Base-by-base conservation (phyloP, 305 asterid genomes). In the Andrographis paniculata region DNA sequence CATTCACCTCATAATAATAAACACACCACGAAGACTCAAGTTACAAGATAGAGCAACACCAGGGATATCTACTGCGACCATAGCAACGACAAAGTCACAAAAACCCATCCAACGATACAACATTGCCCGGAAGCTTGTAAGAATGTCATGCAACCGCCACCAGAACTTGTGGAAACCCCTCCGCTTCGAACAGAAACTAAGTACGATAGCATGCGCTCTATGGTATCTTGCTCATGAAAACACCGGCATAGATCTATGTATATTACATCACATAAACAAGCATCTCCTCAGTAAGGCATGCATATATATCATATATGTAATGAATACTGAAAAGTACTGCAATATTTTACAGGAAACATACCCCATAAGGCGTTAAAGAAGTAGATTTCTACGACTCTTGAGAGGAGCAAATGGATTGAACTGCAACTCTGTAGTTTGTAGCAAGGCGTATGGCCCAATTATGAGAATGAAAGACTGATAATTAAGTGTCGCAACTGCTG, bases 181-280 rank as follows among this genome's bases (percentile, higher is more conserved):
- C 53, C 1, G 63, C 35, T 13, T 60, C 2, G 74, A 22, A 74
- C 73, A n/a, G 79, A 77, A 2, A 59, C 69, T 12, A 78, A 66
- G 64, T 62, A 78, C 45, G 49, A 59, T 12, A 72, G 58, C 45
- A 74, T 36, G 5, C 87, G n/a, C n/a, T n/a, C 79, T 4, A 71
- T 63, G 3, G 71, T 23, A 17, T 71, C n/a, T n/a, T 78, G 73
- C 54, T 62, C 79, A 78, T 71, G 79, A 57, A 74, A 49, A 74
- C 77, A 0, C 71, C 75, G 14, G 66, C 58, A 41, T 78, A 78
- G 14, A 78, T 39, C 87, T 77, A 13, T 13, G 2, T 13, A 11
- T 6, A 33, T 13, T 33, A 11, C 9, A 33, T 33, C n/a, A 22
- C 11, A 7, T 16, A 40, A 57, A 24, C 4, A 24, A 24, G 6